Evolutionary conservation across 1,284 basidiomycete species (phyloP).

Genomic region (Bjerkandera adusta): DNA sequence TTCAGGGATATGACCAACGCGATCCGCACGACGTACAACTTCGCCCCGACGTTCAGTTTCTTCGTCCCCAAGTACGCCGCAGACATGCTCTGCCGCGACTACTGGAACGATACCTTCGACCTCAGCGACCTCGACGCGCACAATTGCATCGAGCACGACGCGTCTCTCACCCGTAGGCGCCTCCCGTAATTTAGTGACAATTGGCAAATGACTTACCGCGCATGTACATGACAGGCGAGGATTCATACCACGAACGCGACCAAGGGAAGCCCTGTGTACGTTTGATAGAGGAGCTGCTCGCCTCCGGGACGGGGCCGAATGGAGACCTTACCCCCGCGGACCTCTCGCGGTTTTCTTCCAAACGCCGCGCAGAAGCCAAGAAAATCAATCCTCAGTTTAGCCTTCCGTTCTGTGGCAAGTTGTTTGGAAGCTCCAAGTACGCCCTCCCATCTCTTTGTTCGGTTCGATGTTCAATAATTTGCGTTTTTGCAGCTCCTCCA

Average conservation of each 20-base stretch:
- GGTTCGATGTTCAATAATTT: not conserved
- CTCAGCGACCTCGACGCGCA: constrained; percentile 64
- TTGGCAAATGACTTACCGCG: not conserved
- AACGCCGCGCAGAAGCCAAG: constrained; percentile 56
- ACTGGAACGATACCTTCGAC: constrained; percentile 57
- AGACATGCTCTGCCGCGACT: constrained; percentile 51
- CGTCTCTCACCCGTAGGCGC: constrained; percentile 61
- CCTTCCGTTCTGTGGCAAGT: constrained; percentile 45
- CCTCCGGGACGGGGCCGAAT: constrained; percentile 52
- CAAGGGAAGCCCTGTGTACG: constrained; percentile 49
- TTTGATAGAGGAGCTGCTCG: constrained; percentile 57
- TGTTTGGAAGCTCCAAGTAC: constrained; percentile 69
- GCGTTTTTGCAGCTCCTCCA: constrained; percentile 42
- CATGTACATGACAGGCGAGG: constrained; percentile 46
- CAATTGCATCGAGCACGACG: constrained; percentile 80
- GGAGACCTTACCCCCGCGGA: constrained; percentile 55
- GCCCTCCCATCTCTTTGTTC: constrained; percentile 22
- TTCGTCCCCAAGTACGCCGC: constrained; percentile 63
- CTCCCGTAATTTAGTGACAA: not conserved
- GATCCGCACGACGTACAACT: constrained; percentile 63
- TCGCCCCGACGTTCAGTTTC: constrained; percentile 61
- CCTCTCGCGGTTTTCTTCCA: constrained; percentile 50
- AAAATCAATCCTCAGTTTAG: constrained; percentile 54
- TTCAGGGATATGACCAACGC: constrained; percentile 53
- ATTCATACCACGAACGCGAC: constrained; percentile 44